Evolutionary conservation across 75 land plant genomes (phyloP), one percentile per base, ranked within the genome.

Genomic region (Sequoiadendron giganteum): DNA sequence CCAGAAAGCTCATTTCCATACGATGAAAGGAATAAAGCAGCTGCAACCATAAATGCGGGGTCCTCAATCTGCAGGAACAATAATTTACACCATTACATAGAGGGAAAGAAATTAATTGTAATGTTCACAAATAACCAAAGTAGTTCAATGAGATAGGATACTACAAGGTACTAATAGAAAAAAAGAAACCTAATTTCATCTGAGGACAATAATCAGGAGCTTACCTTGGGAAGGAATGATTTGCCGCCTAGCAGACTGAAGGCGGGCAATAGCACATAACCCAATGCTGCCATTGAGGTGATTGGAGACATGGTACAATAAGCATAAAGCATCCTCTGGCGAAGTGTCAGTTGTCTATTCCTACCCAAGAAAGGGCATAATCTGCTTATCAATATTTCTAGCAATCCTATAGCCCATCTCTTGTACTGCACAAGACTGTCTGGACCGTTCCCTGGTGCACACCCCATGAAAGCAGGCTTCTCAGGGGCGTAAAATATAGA

Each of bases 351-450:
- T 32, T 48, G 77, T 5, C 48, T 36, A 1, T 30, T 2, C 1
- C 49, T 87, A 11, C 61, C 54, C 21, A 87, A 3, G 0, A 92
- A 45, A 43, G 93, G 93, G 25, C 83, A 54, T 11, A 86, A 47
- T 10, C 15, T 49, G 87, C 84, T 79, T 39, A 88, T 47, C 0
- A 92, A 43, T 55, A 90, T 58, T 84, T 93, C 91, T 39, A 92
- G 85, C 30, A 93, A 55, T 6, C 94, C 94, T 0, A 89, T 89
- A 58, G 89, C 84, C 93, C 94, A 93, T 78, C 94, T 87, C 73
- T 90, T 93, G 13, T n/a, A 32, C 72, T 91, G 92, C 34, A 45
- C 39, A 49, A 93, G 19, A 16, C 45, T 52, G n/a, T 85, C 91
- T 32, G 87, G 90, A 11, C 85, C 88, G 13, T 77, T 82, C 3